Conservation (phyloP, 139 green algal species). For the Eudorina sp. region DNA sequence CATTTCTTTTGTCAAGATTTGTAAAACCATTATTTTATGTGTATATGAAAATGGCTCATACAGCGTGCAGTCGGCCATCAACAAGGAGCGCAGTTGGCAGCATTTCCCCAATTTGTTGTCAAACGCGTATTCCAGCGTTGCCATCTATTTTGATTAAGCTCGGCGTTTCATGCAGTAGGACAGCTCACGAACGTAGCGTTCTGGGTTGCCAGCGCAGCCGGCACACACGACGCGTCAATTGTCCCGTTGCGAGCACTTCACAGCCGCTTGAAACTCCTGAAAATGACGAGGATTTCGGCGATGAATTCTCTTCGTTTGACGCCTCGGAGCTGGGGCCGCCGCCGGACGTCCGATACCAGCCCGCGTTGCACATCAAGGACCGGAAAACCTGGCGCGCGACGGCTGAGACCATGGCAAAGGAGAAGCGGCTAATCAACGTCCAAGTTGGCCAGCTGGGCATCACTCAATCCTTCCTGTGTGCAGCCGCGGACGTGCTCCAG, state of each 20-base stretch:
- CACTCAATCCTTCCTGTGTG: slow-evolving; percentile 56
- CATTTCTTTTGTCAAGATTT: too few species aligned
- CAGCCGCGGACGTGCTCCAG: slow-evolving; percentile 49
- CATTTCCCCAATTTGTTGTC: too few species aligned
- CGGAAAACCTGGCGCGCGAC: slow-evolving; percentile 36
- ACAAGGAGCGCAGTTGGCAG: too few species aligned
- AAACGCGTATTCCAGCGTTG: too few species aligned
- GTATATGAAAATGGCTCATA: too few species aligned
- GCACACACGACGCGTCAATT: background rate
- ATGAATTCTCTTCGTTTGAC: slow-evolving; percentile 14
- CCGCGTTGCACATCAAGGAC: slow-evolving; percentile 46
- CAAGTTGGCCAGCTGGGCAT: slow-evolving; percentile 64
- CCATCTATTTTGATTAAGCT: slow-evolving; percentile 6
- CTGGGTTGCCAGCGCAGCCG: background rate
- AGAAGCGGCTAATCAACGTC: slow-evolving; percentile 40
- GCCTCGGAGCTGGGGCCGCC: slow-evolving; percentile 26
- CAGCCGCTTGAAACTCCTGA: background rate
- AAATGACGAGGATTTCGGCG: background rate
- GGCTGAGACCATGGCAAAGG: slow-evolving; percentile 54
- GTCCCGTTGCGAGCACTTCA: background rate
- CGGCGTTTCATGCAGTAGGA: background rate
- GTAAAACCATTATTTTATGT: too few species aligned
- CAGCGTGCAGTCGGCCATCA: too few species aligned
- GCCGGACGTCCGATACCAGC: slow-evolving; percentile 35
- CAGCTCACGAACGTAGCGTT: too few species aligned